Base-by-base conservation (phyloP, 169 alveolate species). In the Pseudocohnilembus persalinus region DNA sequence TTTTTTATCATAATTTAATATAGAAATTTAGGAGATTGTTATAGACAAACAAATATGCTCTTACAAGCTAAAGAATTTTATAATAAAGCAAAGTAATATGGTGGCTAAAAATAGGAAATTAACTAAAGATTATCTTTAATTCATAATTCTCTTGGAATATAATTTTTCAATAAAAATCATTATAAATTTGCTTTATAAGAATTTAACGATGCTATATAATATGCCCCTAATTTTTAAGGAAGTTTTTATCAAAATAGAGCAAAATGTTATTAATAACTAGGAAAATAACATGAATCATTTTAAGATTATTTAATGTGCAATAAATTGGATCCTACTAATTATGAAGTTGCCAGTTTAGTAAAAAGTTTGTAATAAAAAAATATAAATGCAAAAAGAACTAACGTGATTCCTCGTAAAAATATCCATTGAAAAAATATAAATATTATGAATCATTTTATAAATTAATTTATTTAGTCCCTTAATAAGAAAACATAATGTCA, bases 181-280 rank as follows among this genome's bases (percentile, higher is more conserved):
- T 79, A 63, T 34, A 73, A 79, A 29, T 34, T 49, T 24, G 84
- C 84, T 26, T 0, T 79, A 1, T 29, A 79, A 64, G 76, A 79
- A 34, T 79, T 79, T 63, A 79, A 34, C 20, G 74, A 79, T n/a
- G 74, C 84, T 34, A 79, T 79, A 15, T 49, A 79, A 1, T 63
- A 29, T n/a, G n/a, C n/a, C 15, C 34, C 31, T 31, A 72, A 49
- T 27, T 1, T 29, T 15, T 33, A 34, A 34, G 76, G 65, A 1
- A n/a, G 29, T 11, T 79, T 34, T 79, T 79, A 79, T 64, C 29
- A 63, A 63, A 79, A 79, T 79, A 79, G 84, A 49, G 84, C 65
- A 16, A 79, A 79, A 79, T 79, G 84, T n/a, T 31, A 29, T 16
- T 16, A 49, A 15, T 63, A 79, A 63, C 31, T 79, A 31, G 28